Conservation (phyloP, 2,329 filamentous ascomycete genomes). For the Pestalotiopsis sp. region DNA sequence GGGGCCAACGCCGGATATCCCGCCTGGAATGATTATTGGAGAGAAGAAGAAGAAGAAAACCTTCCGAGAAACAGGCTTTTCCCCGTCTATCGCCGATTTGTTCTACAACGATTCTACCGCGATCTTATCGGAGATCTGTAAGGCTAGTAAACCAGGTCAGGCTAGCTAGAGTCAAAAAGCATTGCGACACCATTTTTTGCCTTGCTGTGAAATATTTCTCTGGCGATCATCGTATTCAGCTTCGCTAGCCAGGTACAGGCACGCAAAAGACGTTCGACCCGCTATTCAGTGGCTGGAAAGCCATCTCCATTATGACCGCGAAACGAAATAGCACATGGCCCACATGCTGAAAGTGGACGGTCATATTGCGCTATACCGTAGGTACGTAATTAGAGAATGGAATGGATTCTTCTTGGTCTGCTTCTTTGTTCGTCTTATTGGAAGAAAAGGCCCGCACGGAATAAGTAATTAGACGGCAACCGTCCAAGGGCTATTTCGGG, state of each 20-base stretch:
- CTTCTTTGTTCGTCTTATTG: background rate
- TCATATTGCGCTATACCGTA: background rate
- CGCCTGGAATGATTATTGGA: too few species aligned
- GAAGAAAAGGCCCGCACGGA: background rate
- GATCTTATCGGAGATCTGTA: background rate
- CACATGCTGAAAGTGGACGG: background rate
- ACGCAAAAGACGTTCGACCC: background rate
- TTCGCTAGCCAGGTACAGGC: background rate
- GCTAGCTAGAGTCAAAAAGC: background rate
- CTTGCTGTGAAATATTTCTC: background rate
- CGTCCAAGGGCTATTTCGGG: background rate
- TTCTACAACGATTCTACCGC: background rate
- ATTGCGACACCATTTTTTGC: background rate
- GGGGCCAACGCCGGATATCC: background rate
- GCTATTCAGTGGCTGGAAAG: background rate
- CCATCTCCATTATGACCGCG: background rate
- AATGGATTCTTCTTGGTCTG: background rate
- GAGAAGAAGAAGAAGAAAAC: background rate
- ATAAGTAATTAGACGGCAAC: background rate
- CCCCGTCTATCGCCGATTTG: background rate
- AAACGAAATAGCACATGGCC: background rate
- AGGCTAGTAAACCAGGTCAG: background rate
- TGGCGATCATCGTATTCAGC: background rate
- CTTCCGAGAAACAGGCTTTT: background rate
- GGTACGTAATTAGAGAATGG: background rate